A percentile compares a stretch with the other conserved stretches of the same genome.
Evolutionary conservation across 306 rosid genomes (phyloP).

Genomic region (Prosopis cineraria): DNA sequence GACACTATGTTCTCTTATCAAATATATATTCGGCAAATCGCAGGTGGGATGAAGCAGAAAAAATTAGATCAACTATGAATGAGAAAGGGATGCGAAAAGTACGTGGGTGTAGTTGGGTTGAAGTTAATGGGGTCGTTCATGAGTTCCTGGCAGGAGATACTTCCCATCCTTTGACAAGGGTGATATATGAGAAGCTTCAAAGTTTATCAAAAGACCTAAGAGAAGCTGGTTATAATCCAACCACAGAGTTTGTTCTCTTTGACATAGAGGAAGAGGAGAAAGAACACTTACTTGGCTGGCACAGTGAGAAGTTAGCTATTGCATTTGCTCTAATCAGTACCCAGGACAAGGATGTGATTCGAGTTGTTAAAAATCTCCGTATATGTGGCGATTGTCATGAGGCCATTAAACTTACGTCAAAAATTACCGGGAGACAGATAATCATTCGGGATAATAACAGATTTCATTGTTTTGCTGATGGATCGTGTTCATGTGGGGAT

Average conservation of each 20-base stretch:
- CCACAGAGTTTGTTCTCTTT: constrained; percentile 71
- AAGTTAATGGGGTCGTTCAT: constrained; percentile 62
- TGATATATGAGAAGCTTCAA: constrained; percentile 65
- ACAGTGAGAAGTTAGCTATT: constrained; percentile 76
- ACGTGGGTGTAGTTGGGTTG: constrained; percentile 76
- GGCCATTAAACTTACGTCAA: constrained; percentile 65
- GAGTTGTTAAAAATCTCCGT: constrained; percentile 77
- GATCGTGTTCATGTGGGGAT: constrained; percentile 70
- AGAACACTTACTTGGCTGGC: constrained; percentile 68
- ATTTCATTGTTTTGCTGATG: constrained; percentile 61
- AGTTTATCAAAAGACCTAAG: constrained; percentile 59
- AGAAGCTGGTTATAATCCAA: constrained; percentile 70
- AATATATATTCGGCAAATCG: constrained; percentile 70
- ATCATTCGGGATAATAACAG: constrained; percentile 66
- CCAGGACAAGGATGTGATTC: constrained; percentile 44
- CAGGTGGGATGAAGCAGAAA: constrained; percentile 70
- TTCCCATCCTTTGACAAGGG: constrained; percentile 56
- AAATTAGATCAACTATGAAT: constrained; percentile 54
- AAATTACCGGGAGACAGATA: constrained; percentile 61
- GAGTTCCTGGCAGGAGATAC: constrained; percentile 75
- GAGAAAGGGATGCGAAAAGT: constrained; percentile 62
- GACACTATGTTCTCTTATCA: constrained; percentile 68
- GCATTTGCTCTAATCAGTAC: constrained; percentile 69
- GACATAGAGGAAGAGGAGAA: constrained; percentile 82
- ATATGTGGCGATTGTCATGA: constrained; percentile 77